Base-by-base conservation (phyloP, 345 rosid species). In the Triadica sebifera region DNA sequence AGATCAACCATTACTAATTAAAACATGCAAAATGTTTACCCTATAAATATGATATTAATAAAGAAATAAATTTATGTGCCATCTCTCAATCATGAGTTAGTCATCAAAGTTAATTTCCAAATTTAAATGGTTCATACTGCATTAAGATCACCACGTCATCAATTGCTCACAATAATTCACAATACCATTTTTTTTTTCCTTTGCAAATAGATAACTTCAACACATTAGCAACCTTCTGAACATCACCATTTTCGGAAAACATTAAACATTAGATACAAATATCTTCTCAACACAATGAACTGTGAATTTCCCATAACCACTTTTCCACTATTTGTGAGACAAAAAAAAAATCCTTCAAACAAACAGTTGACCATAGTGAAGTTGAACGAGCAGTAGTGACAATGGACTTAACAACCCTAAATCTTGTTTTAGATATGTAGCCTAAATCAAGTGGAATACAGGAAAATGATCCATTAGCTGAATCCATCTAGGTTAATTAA, bases 1-100 rank as follows among this genome's bases (percentile, higher is more conserved):
- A 82, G 58, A 62, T 24, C 50, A 45, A 79, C 50, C 43, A 59
- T 62, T 63, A 73, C 55, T 39, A 69, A 29, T 20, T 22, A 53
- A 45, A 65, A 68, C 38, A 6, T 52, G 49, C 34, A 61, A 25
- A 34, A 15, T 1, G 3, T 5, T 63, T 38, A 43, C 10, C 24
- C 8, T 8, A 57, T 13, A 10, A 41, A 41, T 43, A n/a, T 2
- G 9, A 51, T 22, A 51, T 29, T 16, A 15, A 67, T 10, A 47
- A 47, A 22, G n/a, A 22, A 47, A 11, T 24, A 58, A 22, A 8
- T 22, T 58, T 19, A 8, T 24, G 12, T 12, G 34, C 70, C 25
- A 46, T n/a, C 24, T n/a, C 19, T 43, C 10, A 43, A 43, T 43
- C 20, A 20, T 8, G 29, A 45, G 50, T 47, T 67, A 45, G 4